These are phyloP conservation scores for Boletus vermiculosoides DNA, from an alignment of 768 basidiomycete genomes.

Conservation along the genomic window DNA sequence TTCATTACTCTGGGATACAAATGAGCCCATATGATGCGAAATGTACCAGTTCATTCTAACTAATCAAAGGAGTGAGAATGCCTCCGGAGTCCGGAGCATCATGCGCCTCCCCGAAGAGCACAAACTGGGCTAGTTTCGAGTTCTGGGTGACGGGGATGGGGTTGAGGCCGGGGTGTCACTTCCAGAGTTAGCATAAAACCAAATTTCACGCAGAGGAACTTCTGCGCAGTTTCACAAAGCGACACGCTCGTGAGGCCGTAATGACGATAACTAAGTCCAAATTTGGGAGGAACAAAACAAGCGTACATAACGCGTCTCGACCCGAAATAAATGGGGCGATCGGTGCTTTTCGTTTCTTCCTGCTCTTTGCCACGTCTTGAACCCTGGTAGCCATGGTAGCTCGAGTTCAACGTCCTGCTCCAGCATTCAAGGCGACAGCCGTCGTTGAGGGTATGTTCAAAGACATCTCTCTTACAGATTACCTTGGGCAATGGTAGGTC, in stretches of 20 bases:
- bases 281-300: conserved; percentile 20
- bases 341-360: not conserved
- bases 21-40: not conserved
- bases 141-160: not conserved
- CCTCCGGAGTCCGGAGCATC: not conserved
- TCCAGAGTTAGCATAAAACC: not conserved
- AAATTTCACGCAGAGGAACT: not conserved
- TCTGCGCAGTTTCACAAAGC: no score
- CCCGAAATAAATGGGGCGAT: conserved; percentile 17
- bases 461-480: conserved; percentile 71
- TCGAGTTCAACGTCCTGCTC: conserved; percentile 82
- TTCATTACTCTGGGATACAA: not conserved
- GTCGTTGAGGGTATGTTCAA: conserved; percentile 78
- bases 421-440: conserved; percentile 70
- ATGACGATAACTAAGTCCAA: not conserved
- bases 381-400: conserved; percentile 36
- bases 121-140: not conserved
- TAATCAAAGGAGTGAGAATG: not conserved
- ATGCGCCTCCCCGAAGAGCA: no score
- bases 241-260: no score
- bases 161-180: not conserved
- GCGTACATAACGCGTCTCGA: conserved; percentile 30
- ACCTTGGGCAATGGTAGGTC: conserved; percentile 74
- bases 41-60: no score
- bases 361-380: not conserved